Base-by-base conservation (phyloP, 2,329 filamentous ascomycete species). In the Penicillium polonicum region DNA sequence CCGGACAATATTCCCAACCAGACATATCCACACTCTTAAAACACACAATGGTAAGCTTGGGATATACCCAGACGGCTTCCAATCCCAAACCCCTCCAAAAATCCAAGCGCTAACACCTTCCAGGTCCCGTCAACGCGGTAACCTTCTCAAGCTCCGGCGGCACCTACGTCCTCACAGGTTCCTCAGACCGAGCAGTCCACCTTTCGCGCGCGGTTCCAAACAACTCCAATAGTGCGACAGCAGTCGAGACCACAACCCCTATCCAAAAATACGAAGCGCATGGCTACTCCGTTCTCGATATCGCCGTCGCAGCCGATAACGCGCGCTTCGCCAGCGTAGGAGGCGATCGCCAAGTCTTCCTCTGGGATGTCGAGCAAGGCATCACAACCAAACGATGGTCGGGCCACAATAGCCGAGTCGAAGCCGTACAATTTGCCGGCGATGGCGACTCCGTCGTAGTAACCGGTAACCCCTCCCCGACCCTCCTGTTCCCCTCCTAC, bases 251-350 rank as follows among this genome's bases (percentile, higher is more conserved):
- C 66, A 70, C 72, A 64, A 72, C 74, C 2, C 86, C 94, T 4
- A 91, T 99, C 70, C 92, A 97, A 76, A 90, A 86, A 36, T 99
- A 96, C 78, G 80, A 87, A 36, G 91, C 90, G 2, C 94, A 99
- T 76, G 92, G 91, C 65, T 96, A 99, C 79, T 89, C 92, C 66
- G 89, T 99, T 8, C 87, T 97, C 59, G 89, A 90, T 64, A 82
- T 99, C 39, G 81, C 84, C 52, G 88, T 97, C 49, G 74, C 79
- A 19, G 70, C 79, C 25, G 88, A 91, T 77, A 99, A 99, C 75
- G 84, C 91, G 64, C 86, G 86, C 43, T 97, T 99, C 74, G 88
- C 87, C 10, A 92, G 88, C n/a, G 85, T 86, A 1, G 94, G 94
- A 65, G 94, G 94, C 58, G 94, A 99, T 78, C 90, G 93, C 66